These are phyloP conservation scores for Thielaviopsis populi DNA, from an alignment of 2,329 filamentous ascomycete species.

Conservation along the genomic window DNA sequence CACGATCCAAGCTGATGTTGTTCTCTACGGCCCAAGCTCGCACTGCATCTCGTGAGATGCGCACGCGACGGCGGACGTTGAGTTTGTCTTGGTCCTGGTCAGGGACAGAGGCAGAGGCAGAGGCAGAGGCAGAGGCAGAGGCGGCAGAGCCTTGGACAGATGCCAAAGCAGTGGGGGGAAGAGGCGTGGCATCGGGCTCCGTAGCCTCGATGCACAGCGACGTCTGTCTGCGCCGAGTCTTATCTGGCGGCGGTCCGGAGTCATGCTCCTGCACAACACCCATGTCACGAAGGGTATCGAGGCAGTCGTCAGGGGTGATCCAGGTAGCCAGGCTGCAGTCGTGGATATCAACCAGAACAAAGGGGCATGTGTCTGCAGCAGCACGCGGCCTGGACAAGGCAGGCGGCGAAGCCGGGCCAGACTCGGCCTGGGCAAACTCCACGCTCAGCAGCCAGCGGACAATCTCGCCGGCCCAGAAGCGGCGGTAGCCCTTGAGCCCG, in stretches of 20 bases:
- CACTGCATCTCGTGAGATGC: conserved; percentile 40
- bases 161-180: background rate
- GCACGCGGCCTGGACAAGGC: conserved; percentile 20
- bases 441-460: conserved; percentile 47
- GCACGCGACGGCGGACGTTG: conserved; percentile 29
- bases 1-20: conserved; percentile 45
- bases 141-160: background rate
- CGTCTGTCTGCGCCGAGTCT: conserved; percentile 13
- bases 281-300: conserved; percentile 67
- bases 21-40: conserved; percentile 51
- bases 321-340: conserved; percentile 65
- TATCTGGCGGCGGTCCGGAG: conserved; percentile 25
- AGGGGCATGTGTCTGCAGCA: conserved; percentile 18
- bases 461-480: conserved; percentile 78
- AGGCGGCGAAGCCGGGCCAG: conserved; percentile 18
- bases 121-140: background rate
- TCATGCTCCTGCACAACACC: conserved; percentile 47
- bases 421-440: background rate
- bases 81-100: background rate
- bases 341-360: conserved; percentile 47
- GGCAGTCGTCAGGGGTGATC: conserved; percentile 72
- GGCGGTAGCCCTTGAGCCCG: conserved; percentile 64
- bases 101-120: background rate
- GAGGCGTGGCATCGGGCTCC: too few species aligned
- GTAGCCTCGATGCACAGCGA: background rate